Base-by-base conservation (phyloP, 495 filamentous ascomycete genomes). In the Talaromyces trachyspermus region DNA sequence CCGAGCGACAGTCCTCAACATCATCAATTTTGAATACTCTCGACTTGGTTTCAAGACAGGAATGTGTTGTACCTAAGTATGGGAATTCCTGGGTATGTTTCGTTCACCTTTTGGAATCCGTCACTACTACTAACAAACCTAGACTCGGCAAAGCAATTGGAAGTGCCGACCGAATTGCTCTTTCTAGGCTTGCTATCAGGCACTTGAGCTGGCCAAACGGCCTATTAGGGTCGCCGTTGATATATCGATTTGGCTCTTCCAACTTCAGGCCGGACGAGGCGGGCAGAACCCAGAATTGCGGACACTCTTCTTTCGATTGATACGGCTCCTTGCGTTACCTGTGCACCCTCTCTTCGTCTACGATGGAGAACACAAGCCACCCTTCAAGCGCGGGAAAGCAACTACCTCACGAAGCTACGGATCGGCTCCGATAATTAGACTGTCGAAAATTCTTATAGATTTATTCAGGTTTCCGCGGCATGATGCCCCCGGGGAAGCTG, bases 171-270 rank as follows among this genome's bases (percentile, higher is more conserved):
- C 79, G 92, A 18, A 74, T 89, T 43, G 85, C 94, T 19, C 74
- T 99, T 7, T 82, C 88, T 11, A 94, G 88, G 56, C 74, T 96
- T 42, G 84, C 89, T 23, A 74, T 88, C 29, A 74, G 85, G 14
- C 81, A 86, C 47, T 75, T 90, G 82, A 89, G 51, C 63, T 77
- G 25, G 80, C 76, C 32, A 73, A 77, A 18, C 76, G 83, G 4
- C 89, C 92, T 0, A 71, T 97, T 5, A 81, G 89, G 11, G 72
- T 99, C 22, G 94, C 94, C 15, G 87, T 99, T 42, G 94, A 99
- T 60, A 85, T 92, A 49, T 89, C 89, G 0, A 96, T 99, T 61
- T 99, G 94, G 94, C 83, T 95, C 18, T 97, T 95, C 57, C 92
- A 99, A 57, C 82, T 84, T 6, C 89, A 94, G 53, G 81, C 88